Evolutionary conservation across 2,329 filamentous ascomycete species (phyloP), one percentile per base, ranked within the genome.

Genomic region (Pseudofabraea citricarpa): DNA sequence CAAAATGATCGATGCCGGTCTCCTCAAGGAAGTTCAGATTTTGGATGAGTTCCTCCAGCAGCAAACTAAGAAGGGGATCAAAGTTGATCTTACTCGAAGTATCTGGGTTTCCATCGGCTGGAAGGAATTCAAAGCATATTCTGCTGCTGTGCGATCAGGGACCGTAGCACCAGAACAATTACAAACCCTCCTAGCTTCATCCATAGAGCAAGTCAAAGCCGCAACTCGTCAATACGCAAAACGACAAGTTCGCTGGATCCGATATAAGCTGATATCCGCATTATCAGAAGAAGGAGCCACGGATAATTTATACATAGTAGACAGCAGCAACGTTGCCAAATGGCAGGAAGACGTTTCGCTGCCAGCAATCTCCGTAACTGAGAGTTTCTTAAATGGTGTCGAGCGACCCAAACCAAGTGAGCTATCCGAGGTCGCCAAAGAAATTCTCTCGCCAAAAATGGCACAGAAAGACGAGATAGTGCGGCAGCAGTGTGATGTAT

Each of bases 101-200:
- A 94, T 98, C 33, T 98, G 91, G 90, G 86, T 95, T 41, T 93
- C 90, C 1, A 98, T 98, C 49, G 93, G 93, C 1, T 96, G 90
- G 66, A 96, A 94, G 61, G 89, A 98, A 59, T 85, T 97, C 59
- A 76, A 86, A 45, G 73, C 79, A 0, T 95, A 90, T 57, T 67
- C 90, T 19, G 56, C 67, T 2, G 74, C 76, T 1, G 47, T 70
- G 12, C 55, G 65, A 51, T 48, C 62, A 45, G 55, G 52, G 6
- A 43, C 50, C 41, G 19, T 54, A 42, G 48, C 55, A 21, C 38
- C 50, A 31, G 41, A 56, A 46, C 69, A 76, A 4, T 64, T 86
- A 1, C 71, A 75, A 16, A 69, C 69, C 15, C 62, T 90, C 12
- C 81, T 77, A 52, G 54, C 60, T 1, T 60, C 72, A 1, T 83